A percentile compares a stretch with the other conserved stretches of the same genome.
Conservation (phyloP, 2,329 filamentous ascomycete species). For the Chaetomiaceae sp. region DNA sequence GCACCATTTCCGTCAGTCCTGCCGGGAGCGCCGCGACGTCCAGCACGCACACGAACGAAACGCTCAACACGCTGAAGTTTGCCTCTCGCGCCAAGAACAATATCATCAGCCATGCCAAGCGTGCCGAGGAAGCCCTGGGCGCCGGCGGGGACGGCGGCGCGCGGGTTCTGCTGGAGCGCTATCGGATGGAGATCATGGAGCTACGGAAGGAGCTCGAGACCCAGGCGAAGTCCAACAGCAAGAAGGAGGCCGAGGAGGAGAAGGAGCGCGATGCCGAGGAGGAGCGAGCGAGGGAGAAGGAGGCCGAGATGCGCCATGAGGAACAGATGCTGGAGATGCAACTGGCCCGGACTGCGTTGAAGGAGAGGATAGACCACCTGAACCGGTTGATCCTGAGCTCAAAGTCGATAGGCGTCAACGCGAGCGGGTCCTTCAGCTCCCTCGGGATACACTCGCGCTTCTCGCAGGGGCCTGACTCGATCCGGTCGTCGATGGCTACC, state of each 20-base stretch:
- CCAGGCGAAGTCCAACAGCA: conserved; percentile 65
- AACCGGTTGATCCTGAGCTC: conserved; percentile 93
- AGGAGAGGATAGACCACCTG: conserved; percentile 94
- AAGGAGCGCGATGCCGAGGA: conserved; percentile 59
- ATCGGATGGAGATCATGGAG: conserved; percentile 85
- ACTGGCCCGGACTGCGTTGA: conserved; percentile 86
- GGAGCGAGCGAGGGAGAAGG: conserved; percentile 67
- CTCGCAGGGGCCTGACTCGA: conserved; percentile 55
- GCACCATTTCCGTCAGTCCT: conserved; percentile 86
- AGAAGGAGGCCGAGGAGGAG: conserved; percentile 58
- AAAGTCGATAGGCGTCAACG: conserved; percentile 91
- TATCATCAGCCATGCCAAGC: conserved; percentile 94
- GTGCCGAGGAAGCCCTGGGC: conserved; percentile 80
- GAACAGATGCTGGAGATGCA: conserved; percentile 99
- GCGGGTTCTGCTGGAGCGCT: conserved; percentile 82
- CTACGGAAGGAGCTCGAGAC: conserved; percentile 73
- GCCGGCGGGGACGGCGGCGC: conserved; percentile 78
- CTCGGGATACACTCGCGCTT: conserved; percentile 58
- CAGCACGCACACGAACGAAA: conserved; percentile 76
- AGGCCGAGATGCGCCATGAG: conserved; percentile 81
- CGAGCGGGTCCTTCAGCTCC: conserved; percentile 63
- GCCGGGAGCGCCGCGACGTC: conserved; percentile 63
- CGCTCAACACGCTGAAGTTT: conserved; percentile 93
- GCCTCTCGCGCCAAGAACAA: conserved; percentile 95
- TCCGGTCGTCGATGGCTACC: conserved; percentile 64